Base-by-base conservation (phyloP, 2,329 filamentous ascomycete genomes). In the Aciculosporium take region DNA sequence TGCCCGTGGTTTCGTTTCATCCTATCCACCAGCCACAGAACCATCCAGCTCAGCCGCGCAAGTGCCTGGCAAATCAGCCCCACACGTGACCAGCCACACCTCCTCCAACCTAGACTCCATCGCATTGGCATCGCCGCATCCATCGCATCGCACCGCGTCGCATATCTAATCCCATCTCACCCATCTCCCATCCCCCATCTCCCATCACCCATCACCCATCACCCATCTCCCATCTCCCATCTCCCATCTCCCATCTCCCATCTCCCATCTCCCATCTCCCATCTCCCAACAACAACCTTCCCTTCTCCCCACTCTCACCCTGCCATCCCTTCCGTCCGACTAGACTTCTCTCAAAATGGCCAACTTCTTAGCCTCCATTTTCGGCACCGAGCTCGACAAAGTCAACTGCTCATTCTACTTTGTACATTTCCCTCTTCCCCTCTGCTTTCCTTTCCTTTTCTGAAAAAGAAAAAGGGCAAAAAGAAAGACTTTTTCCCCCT, bases 381-480 rank as follows among this genome's bases (percentile, higher is more conserved):
- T 98, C 73, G 91, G 91, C 58, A 98, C 91, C 24, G 91, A 98
- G 74, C 91, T 96, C 66, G 91, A 98, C 79, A 98, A 89, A 62
- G 88, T 95, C 71, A 95, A 96, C 76, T 95, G 91, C 76, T 91
- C 84, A 44, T 98, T 98, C 77, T 98, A 98, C 79, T 67, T 67
- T 46, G 62, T 64, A 58, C 55, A 5, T 29, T 15, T 29, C 12
- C 32, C 37, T 18, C 27, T 20, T 17, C 24, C 12, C 27, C 9
- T 15, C 33, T 2, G 10, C 12, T 3, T 15, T 7, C 4, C 17
- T 15, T 17, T 8, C 12, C 4, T 23, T 10, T 12, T 8, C 3
- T n/a, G 10, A 10, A 34, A 23, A 33, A 8, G 21, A 9, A 15
- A 7, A 12, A 12, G 9, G 9, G 24, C 12, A 18, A n/a, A 20